Conservation (phyloP, 1,284 basidiomycete species). For the Austroboletus novae-zelandiae region DNA sequence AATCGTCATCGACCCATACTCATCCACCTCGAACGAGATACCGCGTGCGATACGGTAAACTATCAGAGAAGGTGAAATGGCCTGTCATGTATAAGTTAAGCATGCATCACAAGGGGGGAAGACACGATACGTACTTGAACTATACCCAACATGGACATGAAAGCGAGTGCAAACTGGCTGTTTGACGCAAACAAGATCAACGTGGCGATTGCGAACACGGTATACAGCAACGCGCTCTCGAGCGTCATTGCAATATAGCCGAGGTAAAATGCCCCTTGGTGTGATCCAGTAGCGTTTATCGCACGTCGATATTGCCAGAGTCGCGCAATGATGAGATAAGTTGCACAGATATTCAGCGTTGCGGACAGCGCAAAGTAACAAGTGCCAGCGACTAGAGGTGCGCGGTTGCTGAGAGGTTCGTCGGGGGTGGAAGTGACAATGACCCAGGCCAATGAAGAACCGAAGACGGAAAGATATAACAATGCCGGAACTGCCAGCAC, state of each 20-base stretch:
- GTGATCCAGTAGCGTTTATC: conserved; percentile 5
- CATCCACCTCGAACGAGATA: conserved; percentile 5
- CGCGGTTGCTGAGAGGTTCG: conserved; percentile 7
- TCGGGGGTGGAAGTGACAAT: conserved; percentile 7
- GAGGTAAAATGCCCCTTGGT: conserved; percentile 19
- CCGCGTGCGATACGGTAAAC: conserved; percentile 20
- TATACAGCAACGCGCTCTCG: conserved; percentile 22
- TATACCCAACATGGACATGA: conserved; percentile 18
- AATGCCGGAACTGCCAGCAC: background rate
- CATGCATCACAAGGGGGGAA: background rate
- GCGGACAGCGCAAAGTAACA: conserved; percentile 18
- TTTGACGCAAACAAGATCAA: conserved; percentile 15
- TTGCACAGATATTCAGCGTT: conserved; percentile 13
- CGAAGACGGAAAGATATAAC: conserved; percentile 19
- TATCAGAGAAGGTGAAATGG: conserved; percentile 2
- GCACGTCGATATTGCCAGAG: conserved; percentile 19
- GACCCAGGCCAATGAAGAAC: conserved; percentile 18
- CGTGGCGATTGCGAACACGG: conserved; percentile 11
- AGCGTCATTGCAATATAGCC: conserved; percentile 24
- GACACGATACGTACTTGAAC: conserved; percentile 12
- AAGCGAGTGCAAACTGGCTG: conserved; percentile 8
- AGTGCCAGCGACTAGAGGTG: conserved; percentile 14
- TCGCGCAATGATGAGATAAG: conserved; percentile 12
- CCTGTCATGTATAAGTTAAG: background rate
- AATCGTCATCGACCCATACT: background rate